Evolutionary conservation across 768 basidiomycete genomes (phyloP).

Genomic region (Rhodotorula diobovata): DNA sequence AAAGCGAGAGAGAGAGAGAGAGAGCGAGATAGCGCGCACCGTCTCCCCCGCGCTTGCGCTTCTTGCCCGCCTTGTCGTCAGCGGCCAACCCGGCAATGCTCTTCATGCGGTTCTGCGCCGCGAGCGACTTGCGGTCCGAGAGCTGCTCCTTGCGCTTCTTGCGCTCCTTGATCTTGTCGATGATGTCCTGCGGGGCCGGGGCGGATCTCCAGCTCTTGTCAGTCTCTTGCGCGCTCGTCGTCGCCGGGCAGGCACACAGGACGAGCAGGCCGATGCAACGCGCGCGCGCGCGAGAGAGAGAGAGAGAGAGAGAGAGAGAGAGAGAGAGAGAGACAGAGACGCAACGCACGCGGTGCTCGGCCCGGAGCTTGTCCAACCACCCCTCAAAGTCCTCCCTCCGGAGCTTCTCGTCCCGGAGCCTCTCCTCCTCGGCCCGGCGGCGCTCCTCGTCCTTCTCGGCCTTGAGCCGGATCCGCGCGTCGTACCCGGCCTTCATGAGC

Average conservation of each 20-base stretch:
- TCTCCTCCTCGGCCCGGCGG: slow-evolving; percentile 54
- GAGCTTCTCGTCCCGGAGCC: slow-evolving; percentile 67
- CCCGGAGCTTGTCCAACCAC: slow-evolving; percentile 70
- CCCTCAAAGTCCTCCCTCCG: slow-evolving; percentile 63
- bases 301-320: background rate
- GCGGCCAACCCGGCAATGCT: slow-evolving; percentile 85
- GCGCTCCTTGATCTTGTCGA: slow-evolving; percentile 79
- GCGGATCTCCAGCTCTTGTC: background rate
- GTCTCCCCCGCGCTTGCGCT: slow-evolving; percentile 42
- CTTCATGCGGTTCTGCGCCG: slow-evolving; percentile 93
- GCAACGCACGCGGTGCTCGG: slow-evolving; percentile 69
- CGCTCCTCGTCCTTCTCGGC: slow-evolving; percentile 83
- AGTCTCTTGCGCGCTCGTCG: background rate
- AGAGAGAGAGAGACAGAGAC: background rate
- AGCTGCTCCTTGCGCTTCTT: slow-evolving; percentile 58
- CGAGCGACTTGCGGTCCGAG: slow-evolving; percentile 86
- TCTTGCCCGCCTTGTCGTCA: slow-evolving; percentile 78
- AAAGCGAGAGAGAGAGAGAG: too few relatives aligned
- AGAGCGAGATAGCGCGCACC: too few relatives aligned
- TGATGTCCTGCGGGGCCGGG: slow-evolving; percentile 57
- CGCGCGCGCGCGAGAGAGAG: too few relatives aligned
- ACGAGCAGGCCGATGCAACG: too few relatives aligned
- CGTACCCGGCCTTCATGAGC: slow-evolving; percentile 86
- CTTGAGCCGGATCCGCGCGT: slow-evolving; percentile 75
- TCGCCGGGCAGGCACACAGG: too few relatives aligned